Percentiles rank a stretch among this genome's conserved stretches.
Conservation (phyloP, 805 yeast genomes). For the Ogataea neopini region DNA sequence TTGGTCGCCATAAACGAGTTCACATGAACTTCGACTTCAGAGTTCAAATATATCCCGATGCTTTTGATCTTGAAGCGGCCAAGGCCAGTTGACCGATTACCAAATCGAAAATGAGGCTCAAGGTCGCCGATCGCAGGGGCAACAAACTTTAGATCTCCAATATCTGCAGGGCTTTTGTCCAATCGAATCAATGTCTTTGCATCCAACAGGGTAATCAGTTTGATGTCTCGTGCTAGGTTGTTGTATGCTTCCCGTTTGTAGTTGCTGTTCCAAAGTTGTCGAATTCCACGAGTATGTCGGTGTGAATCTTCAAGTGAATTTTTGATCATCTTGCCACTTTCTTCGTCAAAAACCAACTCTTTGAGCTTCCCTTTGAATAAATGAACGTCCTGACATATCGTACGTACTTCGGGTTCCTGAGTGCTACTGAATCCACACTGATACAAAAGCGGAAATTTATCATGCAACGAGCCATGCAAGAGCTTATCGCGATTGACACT, state of each 20-base stretch:
- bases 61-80: conserved; percentile 17
- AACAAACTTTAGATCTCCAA: conserved; percentile 6
- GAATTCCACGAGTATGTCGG: conserved; percentile 9
- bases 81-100: conserved; percentile 16
- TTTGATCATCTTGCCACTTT: conserved; percentile 12
- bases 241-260: conserved; percentile 10
- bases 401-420: background rate
- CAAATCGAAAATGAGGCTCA: conserved; percentile 11
- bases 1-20: conserved; percentile 2
- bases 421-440: background rate
- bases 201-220: conserved; percentile 8
- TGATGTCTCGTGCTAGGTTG: conserved; percentile 13
- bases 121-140: background rate
- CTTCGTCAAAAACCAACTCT: conserved; percentile 10
- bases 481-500: background rate
- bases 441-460: background rate
- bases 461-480: background rate
- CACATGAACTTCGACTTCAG: conserved; percentile 12
- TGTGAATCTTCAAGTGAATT: conserved; percentile 12
- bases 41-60: conserved; percentile 4
- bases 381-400: background rate
- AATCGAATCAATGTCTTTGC: conserved; percentile 4
- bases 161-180: conserved; percentile 1
- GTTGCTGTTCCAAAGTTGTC: conserved; percentile 9
- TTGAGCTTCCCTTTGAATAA: conserved; percentile 11